These are phyloP conservation scores for Stagonosporopsis tanaceti DNA, from an alignment of 2,329 filamentous ascomycete genomes.

Conservation along the genomic window DNA sequence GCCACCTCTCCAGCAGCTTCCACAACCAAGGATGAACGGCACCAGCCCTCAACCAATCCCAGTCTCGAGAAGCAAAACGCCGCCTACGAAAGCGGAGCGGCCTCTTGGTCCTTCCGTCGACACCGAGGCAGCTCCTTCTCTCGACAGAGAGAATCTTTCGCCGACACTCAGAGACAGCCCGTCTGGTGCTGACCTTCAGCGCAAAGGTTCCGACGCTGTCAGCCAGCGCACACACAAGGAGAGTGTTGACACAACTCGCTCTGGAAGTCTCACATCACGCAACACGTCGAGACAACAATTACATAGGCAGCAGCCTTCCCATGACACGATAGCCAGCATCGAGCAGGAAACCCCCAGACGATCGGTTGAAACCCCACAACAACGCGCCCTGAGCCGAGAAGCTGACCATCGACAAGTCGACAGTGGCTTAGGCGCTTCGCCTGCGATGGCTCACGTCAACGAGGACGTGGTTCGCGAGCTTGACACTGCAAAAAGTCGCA, in stretches of 20 bases:
- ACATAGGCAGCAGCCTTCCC: conserved; percentile 66
- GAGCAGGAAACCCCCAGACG: conserved; percentile 47
- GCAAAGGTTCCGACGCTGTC: conserved; percentile 43
- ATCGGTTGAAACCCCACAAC: conserved; percentile 44
- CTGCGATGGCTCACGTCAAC: conserved; percentile 67
- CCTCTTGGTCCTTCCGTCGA: conserved; percentile 53
- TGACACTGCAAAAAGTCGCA: conserved; percentile 82
- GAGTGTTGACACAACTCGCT: conserved; percentile 47
- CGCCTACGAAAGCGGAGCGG: conserved; percentile 60
- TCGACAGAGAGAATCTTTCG: conserved; percentile 58
- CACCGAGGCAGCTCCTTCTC: conserved; percentile 50
- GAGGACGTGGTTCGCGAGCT: conserved; percentile 85
- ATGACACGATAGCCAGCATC: conserved; percentile 65
- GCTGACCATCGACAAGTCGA: conserved; percentile 60
- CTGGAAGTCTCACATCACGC: conserved; percentile 44
- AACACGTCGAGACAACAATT: conserved; percentile 46
- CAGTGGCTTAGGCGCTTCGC: conserved; percentile 68
- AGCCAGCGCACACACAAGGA: conserved; percentile 44
- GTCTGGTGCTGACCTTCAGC: conserved; percentile 32
- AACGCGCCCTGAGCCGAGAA: conserved; percentile 42
- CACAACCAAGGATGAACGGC: conserved; percentile 61
- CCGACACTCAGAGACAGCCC: conserved; percentile 55
- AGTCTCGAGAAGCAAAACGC: conserved; percentile 57
- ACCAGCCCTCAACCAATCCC: conserved; percentile 22
- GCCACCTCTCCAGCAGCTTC: conserved; percentile 70